Conservation (phyloP, 1,284 basidiomycete genomes). For the Neotropicomus parvogracilis region DNA sequence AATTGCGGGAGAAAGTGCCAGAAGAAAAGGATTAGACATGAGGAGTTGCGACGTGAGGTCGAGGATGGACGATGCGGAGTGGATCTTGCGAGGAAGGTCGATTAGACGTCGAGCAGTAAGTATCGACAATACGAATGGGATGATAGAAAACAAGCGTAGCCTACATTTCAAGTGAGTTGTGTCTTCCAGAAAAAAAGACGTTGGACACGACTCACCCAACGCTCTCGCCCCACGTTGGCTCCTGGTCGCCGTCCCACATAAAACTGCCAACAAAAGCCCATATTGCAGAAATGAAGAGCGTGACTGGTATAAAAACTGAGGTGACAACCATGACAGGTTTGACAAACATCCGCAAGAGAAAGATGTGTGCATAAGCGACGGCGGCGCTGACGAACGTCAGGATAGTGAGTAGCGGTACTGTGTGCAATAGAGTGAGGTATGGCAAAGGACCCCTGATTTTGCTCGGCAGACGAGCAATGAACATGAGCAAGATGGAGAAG, state of each 20-base stretch:
- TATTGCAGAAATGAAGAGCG: slow-evolving; percentile 75
- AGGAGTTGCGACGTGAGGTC: slow-evolving; percentile 79
- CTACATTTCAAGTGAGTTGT: slow-evolving; percentile 31
- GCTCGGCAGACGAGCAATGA: slow-evolving; percentile 43
- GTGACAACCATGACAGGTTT: slow-evolving; percentile 80
- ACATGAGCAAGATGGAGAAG: slow-evolving; percentile 60
- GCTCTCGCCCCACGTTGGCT: slow-evolving; percentile 76
- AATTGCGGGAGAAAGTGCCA: slow-evolving; percentile 76
- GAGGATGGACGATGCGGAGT: slow-evolving; percentile 73
- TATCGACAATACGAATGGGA: slow-evolving; percentile 69
- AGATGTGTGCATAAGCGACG: slow-evolving; percentile 74
- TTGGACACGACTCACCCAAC: slow-evolving; percentile 58
- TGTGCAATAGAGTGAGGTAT: slow-evolving; percentile 76
- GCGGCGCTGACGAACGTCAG: slow-evolving; percentile 70
- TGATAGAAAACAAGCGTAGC: slow-evolving; percentile 72
- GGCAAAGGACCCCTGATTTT: slow-evolving; percentile 45
- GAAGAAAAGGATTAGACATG: slow-evolving; percentile 73
- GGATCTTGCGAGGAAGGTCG: slow-evolving; percentile 60
- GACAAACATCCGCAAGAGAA: slow-evolving; percentile 74
- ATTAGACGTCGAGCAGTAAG: slow-evolving; percentile 72
- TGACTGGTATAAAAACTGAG: slow-evolving; percentile 75
- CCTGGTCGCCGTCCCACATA: slow-evolving; percentile 69
- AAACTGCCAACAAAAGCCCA: slow-evolving; percentile 92
- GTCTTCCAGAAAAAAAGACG: background rate
- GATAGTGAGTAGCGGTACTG: slow-evolving; percentile 79